A percentile compares a stretch with the other conserved stretches of the same genome.
Evolutionary conservation across 2,329 filamentous ascomycete species (phyloP).

Genomic region (Xylaria sp.): DNA sequence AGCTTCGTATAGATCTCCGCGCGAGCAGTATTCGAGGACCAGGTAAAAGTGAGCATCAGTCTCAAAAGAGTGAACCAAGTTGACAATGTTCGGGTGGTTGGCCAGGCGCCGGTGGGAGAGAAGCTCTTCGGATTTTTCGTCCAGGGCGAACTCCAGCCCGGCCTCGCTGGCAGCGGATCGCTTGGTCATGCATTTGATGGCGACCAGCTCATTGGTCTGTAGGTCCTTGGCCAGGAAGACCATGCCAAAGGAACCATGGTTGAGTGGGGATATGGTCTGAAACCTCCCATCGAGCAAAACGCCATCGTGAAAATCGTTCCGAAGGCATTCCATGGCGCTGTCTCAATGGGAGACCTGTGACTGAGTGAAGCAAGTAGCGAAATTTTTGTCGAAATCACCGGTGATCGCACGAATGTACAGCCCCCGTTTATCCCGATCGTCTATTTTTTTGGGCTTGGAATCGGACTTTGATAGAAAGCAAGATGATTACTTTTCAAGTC

Average conservation of each 20-base stretch:
- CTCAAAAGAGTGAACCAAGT: slow-evolving; percentile 85
- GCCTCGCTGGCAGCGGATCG: slow-evolving; percentile 56
- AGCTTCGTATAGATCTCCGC: slow-evolving; percentile 94
- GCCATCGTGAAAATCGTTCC: slow-evolving; percentile 72
- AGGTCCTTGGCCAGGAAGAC: slow-evolving; percentile 88
- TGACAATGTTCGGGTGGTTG: slow-evolving; percentile 86
- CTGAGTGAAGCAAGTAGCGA: slow-evolving; percentile 28
- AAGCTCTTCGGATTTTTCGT: slow-evolving; percentile 78
- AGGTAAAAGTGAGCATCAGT: slow-evolving; percentile 85
- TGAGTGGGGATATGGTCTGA: slow-evolving; percentile 85
- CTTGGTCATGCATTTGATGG: slow-evolving; percentile 96
- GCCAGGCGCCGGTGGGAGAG: slow-evolving; percentile 74
- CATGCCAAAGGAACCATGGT: slow-evolving; percentile 98
- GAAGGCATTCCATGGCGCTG: slow-evolving; percentile 73
- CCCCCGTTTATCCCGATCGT: slow-evolving; percentile 23
- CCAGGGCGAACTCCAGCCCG: slow-evolving; percentile 62
- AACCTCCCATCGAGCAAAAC: slow-evolving; percentile 84
- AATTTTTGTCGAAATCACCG: slow-evolving; percentile 24
- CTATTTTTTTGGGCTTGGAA: slow-evolving; percentile 26
- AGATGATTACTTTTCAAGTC: slow-evolving; percentile 25
- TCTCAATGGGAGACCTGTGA: slow-evolving; percentile 34
- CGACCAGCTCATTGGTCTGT: slow-evolving; percentile 71
- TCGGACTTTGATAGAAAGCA: slow-evolving; percentile 24
- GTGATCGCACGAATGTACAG: slow-evolving; percentile 28
- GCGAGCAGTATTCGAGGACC: slow-evolving; percentile 90